Evolutionary conservation across 345 rosid genomes (phyloP).

Genomic region (Hevea brasiliensis): DNA sequence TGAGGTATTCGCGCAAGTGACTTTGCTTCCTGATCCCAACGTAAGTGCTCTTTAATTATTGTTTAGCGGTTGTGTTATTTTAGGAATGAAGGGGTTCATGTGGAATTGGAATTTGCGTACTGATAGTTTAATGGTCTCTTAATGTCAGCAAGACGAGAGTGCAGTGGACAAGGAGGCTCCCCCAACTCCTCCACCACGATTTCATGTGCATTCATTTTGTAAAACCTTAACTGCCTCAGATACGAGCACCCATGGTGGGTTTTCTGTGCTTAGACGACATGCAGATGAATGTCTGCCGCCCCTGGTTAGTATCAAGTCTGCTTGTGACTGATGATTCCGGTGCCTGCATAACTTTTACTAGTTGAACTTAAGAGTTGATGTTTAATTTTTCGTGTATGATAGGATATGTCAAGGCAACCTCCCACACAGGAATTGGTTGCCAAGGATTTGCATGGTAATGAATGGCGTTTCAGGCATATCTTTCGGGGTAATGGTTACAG

Average conservation of each 20-base stretch:
- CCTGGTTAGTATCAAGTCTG: slow-evolving; percentile 39
- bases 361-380: background rate
- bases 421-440: slow-evolving; percentile 66
- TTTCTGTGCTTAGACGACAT: slow-evolving; percentile 60
- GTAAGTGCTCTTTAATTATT: slow-evolving; percentile 23
- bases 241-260: slow-evolving; percentile 71
- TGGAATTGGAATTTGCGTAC: background rate
- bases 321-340: background rate
- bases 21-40: slow-evolving; percentile 39
- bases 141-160: slow-evolving; percentile 41
- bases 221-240: slow-evolving; percentile 63
- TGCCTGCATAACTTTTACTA: too few species aligned
- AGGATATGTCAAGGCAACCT: slow-evolving; percentile 68
- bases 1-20: slow-evolving; percentile 58
- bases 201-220: slow-evolving; percentile 49
- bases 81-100: background rate
- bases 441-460: slow-evolving; percentile 61
- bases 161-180: slow-evolving; percentile 32
- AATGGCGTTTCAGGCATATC: slow-evolving; percentile 67
- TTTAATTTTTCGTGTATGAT: background rate
- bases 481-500: slow-evolving; percentile 39
- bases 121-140: background rate
- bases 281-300: slow-evolving; percentile 69
- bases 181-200: slow-evolving; percentile 28
- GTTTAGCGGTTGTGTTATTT: background rate